These are phyloP conservation scores for Suillus plorans DNA, from an alignment of 768 basidiomycete species.

Conservation along the genomic window DNA sequence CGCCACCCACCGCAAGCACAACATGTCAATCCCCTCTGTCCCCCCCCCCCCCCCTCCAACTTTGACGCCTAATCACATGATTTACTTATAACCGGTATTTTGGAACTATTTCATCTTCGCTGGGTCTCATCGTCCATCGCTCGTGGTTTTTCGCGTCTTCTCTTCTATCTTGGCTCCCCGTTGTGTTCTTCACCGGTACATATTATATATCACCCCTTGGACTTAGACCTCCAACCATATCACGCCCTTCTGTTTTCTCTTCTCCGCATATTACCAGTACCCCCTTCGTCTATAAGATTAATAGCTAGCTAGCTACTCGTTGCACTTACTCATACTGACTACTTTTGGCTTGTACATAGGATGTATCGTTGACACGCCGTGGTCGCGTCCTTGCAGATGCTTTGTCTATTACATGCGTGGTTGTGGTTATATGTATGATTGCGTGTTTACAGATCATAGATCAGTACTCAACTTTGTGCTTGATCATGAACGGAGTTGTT, in stretches of 20 bases:
- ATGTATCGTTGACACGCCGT: conserved; percentile 7
- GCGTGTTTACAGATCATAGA: background rate
- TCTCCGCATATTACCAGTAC: conserved; percentile 19
- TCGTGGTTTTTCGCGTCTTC: background rate
- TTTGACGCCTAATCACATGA: background rate
- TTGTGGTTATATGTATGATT: background rate
- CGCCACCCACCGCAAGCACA: background rate
- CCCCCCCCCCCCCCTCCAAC: background rate
- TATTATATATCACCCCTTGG: conserved; percentile 24
- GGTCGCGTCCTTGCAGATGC: conserved; percentile 8
- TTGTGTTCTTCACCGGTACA: conserved; percentile 15
- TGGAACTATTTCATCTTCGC: conserved; percentile 26
- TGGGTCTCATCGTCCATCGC: conserved; percentile 13
- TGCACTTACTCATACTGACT: conserved; percentile 8
- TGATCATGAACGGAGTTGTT: background rate
- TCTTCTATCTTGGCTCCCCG: background rate
- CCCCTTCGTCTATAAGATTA: conserved; percentile 18
- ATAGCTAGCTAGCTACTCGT: conserved; percentile 22
- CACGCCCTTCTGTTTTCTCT: conserved; percentile 6
- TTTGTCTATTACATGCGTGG: conserved; percentile 3
- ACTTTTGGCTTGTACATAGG: conserved; percentile 8
- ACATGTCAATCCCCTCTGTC: background rate
- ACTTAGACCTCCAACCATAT: conserved; percentile 15
- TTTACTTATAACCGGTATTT: conserved; percentile 31
- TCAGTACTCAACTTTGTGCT: background rate